Evolutionary conservation across 2,329 filamentous ascomycete species (phyloP).

Genomic region (Atkinsonella texensis): DNA sequence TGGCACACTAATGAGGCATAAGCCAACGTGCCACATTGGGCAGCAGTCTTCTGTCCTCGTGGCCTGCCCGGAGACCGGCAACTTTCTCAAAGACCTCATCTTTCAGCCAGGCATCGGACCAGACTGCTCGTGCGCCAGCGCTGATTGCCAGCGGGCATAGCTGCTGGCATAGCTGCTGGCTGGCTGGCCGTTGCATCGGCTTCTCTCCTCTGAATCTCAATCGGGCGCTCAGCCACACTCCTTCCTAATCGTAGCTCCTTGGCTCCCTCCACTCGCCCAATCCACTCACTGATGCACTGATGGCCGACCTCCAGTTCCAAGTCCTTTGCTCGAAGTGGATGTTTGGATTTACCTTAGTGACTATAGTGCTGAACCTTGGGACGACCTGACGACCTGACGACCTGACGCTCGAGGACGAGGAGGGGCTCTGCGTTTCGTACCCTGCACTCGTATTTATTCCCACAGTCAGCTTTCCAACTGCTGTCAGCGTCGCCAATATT

Average conservation of each 20-base stretch:
- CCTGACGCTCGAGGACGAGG: not conserved
- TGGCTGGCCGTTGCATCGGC: not conserved
- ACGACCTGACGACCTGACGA: not conserved
- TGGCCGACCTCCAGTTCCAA: not conserved
- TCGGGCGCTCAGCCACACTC: slow-evolving; percentile 1
- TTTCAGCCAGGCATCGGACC: no score
- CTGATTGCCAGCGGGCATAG: no score
- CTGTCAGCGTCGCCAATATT: not conserved
- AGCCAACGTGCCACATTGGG: no score
- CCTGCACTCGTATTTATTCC: not conserved
- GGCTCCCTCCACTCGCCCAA: not conserved
- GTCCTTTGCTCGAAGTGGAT: not conserved
- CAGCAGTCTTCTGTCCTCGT: no score
- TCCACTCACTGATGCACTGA: not conserved
- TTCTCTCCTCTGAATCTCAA: not conserved
- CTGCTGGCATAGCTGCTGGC: no score
- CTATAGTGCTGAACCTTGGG: not conserved
- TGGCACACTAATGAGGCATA: no score
- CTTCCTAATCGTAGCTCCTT: not conserved
- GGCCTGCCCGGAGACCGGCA: no score
- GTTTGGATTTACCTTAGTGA: not conserved
- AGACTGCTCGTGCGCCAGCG: no score
- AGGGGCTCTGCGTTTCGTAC: not conserved
- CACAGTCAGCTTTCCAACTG: not conserved
- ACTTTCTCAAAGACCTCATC: no score